Evolutionary conservation across 2,329 filamentous ascomycete species (phyloP).

Genomic region (Fusarium citri): DNA sequence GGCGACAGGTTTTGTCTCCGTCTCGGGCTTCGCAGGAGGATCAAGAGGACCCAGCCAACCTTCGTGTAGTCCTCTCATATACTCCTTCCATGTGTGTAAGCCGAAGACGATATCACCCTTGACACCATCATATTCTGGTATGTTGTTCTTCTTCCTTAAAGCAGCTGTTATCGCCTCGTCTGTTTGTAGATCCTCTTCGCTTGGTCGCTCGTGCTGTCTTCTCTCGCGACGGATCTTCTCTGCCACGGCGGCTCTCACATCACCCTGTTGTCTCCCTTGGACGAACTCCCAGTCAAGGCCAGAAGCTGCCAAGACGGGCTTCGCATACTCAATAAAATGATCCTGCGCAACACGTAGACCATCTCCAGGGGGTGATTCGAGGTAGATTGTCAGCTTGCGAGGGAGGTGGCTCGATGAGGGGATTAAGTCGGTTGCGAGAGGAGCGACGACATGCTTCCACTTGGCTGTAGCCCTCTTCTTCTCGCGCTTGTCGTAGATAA

Average conservation of each 20-base stretch:
- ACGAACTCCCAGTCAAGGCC: slow-evolving; percentile 97
- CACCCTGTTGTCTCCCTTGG: slow-evolving; percentile 91
- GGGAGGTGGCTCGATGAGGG: slow-evolving; percentile 75
- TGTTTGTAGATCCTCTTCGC: slow-evolving; percentile 60
- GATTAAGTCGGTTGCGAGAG: slow-evolving; percentile 83
- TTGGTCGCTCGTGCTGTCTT: slow-evolving; percentile 66
- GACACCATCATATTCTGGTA: slow-evolving; percentile 77
- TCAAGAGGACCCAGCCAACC: slow-evolving; percentile 92
- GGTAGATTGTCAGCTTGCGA: slow-evolving; percentile 85
- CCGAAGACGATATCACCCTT: slow-evolving; percentile 90
- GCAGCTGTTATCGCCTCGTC: slow-evolving; percentile 69
- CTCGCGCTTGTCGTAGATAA: slow-evolving; percentile 93
- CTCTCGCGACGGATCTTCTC: slow-evolving; percentile 83
- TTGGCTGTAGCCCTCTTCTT: slow-evolving; percentile 86
- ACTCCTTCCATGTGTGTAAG: slow-evolving; percentile 96
- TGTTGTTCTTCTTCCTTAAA: slow-evolving; percentile 72
- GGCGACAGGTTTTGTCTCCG: slow-evolving; percentile 41
- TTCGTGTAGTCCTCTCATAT: slow-evolving; percentile 91
- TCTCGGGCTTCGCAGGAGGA: slow-evolving; percentile 59
- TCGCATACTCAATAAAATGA: slow-evolving; percentile 95
- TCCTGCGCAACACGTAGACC: slow-evolving; percentile 87
- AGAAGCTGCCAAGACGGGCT: slow-evolving; percentile 89
- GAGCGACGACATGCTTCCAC: slow-evolving; percentile 87
- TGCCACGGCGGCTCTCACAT: slow-evolving; percentile 86
- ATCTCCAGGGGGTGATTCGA: slow-evolving; percentile 88